Evolutionary conservation across 352 stramenopile genomes (phyloP).

Genomic region (Achlya hypogyna): DNA sequence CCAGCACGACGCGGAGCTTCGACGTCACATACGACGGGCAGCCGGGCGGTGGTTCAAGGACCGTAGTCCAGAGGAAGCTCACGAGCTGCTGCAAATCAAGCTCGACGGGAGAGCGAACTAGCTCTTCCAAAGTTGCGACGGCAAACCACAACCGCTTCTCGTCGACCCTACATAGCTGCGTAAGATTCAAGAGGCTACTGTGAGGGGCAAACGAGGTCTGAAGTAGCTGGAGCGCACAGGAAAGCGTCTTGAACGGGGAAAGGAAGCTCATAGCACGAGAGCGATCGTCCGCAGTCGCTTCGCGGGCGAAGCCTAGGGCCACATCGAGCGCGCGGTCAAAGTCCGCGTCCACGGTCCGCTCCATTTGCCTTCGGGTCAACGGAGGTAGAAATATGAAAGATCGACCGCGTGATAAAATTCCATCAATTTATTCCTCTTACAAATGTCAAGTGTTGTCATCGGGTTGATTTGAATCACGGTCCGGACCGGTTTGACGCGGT

Average conservation of each 20-base stretch:
- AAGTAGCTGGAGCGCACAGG: slow-evolving; percentile 2
- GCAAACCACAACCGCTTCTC: slow-evolving; percentile 20
- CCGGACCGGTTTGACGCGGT: neutral
- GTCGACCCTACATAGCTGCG: slow-evolving; percentile 2
- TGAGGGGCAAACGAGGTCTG: slow-evolving; percentile 2
- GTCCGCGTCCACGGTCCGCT: neutral
- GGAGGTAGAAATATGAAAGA: neutral
- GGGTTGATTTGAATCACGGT: too few relatives aligned
- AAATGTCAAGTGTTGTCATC: too few relatives aligned
- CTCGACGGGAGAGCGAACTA: slow-evolving; percentile 11
- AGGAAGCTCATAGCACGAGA: slow-evolving; percentile 4
- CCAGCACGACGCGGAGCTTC: slow-evolving; percentile 16
- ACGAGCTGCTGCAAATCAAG: slow-evolving; percentile 8
- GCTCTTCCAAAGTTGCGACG: slow-evolving; percentile 11
- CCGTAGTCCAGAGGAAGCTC: slow-evolving; percentile 1
- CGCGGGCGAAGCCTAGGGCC: slow-evolving; percentile 10
- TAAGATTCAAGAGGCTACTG: neutral
- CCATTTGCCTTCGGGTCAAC: neutral
- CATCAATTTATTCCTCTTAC: neutral
- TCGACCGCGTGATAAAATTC: neutral
- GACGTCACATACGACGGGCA: slow-evolving; percentile 4
- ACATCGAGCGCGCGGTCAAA: slow-evolving; percentile 13
- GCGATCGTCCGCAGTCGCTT: slow-evolving; percentile 2
- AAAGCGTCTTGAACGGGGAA: slow-evolving; percentile 13
- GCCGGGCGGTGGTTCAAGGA: neutral